Conservation (phyloP, 2,329 filamentous ascomycete species). For the Fusarium secorum region DNA sequence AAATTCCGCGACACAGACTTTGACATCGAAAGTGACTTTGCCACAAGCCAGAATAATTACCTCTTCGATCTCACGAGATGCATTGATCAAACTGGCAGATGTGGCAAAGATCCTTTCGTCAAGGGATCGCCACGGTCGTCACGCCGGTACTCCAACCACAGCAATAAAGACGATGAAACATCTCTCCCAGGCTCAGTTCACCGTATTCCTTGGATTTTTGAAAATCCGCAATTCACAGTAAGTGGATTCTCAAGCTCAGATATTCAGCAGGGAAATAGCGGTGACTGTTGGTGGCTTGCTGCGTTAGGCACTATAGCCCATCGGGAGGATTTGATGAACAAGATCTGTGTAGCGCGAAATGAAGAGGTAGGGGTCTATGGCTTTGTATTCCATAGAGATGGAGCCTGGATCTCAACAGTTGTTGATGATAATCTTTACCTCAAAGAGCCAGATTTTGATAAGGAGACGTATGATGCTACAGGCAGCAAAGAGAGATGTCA, state of each 20-base stretch:
- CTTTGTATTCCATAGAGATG: slow-evolving; percentile 75
- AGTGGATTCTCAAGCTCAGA: slow-evolving; percentile 52
- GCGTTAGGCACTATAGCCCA: slow-evolving; percentile 73
- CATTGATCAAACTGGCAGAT: not conserved
- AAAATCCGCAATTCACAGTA: slow-evolving; percentile 50
- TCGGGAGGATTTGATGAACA: slow-evolving; percentile 69
- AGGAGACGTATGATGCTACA: slow-evolving; percentile 48
- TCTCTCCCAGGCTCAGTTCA: slow-evolving; percentile 50
- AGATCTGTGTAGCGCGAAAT: slow-evolving; percentile 71
- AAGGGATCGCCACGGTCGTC: not conserved
- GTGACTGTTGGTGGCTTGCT: slow-evolving; percentile 78
- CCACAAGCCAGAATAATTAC: slow-evolving; percentile 48
- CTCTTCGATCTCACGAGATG: slow-evolving; percentile 45
- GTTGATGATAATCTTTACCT: slow-evolving; percentile 71
- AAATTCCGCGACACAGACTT: slow-evolving; percentile 56
- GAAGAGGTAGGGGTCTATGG: slow-evolving; percentile 76
- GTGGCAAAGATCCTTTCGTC: not conserved
- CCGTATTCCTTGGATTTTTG: slow-evolving; percentile 54
- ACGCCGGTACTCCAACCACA: rapidly evolving
- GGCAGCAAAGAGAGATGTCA: slow-evolving; percentile 66
- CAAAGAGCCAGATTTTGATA: slow-evolving; percentile 49
- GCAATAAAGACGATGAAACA: not conserved
- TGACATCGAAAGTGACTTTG: slow-evolving; percentile 51
- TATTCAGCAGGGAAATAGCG: slow-evolving; percentile 58
- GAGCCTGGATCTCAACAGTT: slow-evolving; percentile 75